phyloP scores from a whole-genome alignment of 1,139 yeast genomes.

The Yamadazyma sp. region DNA sequence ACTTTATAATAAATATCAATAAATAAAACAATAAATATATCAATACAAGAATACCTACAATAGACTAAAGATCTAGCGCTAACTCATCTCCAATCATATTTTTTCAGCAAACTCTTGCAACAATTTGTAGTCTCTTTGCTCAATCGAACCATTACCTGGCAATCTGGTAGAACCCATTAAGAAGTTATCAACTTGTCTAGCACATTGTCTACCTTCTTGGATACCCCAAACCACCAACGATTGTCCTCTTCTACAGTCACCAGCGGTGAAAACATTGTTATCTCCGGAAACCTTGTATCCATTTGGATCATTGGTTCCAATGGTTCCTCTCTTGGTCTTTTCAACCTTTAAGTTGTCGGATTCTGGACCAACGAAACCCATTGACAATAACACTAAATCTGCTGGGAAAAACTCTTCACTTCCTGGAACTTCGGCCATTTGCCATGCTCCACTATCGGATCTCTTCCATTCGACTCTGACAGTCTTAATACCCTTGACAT shows the following conservation, averaged over 20 bases:
- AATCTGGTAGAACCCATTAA: slow-evolving; percentile 78
- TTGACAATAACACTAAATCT: slow-evolving; percentile 86
- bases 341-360: slow-evolving; percentile 70
- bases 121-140: slow-evolving; percentile 73
- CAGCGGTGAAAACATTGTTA: slow-evolving; percentile 85
- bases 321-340: slow-evolving; percentile 85
- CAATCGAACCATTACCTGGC: slow-evolving; percentile 93
- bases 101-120: slow-evolving; percentile 73
- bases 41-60: not conserved
- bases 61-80: slow-evolving; percentile 6
- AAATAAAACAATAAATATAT: not conserved
- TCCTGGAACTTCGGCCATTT: slow-evolving; percentile 96
- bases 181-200: slow-evolving; percentile 83
- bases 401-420: slow-evolving; percentile 94
- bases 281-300: slow-evolving; percentile 65
- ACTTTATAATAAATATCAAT: slow-evolving; percentile 1
- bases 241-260: slow-evolving; percentile 99
- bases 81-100: slow-evolving; percentile 24
- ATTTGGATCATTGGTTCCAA: slow-evolving; percentile 64
- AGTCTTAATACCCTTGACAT: slow-evolving; percentile 90
- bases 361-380: slow-evolving; percentile 98
- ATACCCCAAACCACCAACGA: slow-evolving; percentile 99
- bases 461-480: slow-evolving; percentile 98
- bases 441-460: slow-evolving; percentile 96
- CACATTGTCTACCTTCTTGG: slow-evolving; percentile 99